phyloP scores from a whole-genome alignment of 2,329 filamentous ascomycete genomes.

The Cyphellophora europaea region DNA sequence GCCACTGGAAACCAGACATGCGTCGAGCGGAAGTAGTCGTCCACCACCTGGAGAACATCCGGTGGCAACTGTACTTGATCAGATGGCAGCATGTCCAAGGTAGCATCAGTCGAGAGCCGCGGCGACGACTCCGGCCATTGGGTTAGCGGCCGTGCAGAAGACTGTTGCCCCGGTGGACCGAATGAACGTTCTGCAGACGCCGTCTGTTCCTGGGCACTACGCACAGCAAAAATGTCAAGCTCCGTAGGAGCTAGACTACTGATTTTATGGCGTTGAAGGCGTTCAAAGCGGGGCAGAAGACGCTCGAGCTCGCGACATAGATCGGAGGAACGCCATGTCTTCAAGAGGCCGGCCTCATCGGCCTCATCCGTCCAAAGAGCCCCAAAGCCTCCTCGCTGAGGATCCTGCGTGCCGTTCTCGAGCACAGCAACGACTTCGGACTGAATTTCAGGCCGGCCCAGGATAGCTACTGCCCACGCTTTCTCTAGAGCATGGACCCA shows the following conservation, averaged over 20 bases:
- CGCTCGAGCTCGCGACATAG: neutral
- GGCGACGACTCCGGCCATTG: neutral
- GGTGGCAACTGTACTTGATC: slow-evolving; percentile 33
- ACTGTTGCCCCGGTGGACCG: too few species aligned
- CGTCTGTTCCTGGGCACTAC: neutral
- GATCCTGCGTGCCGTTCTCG: neutral
- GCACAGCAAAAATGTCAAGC: neutral
- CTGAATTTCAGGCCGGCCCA: neutral
- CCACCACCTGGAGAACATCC: slow-evolving; percentile 44
- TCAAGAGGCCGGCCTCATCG: neutral
- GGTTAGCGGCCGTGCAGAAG: neutral
- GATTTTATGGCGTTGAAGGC: neutral
- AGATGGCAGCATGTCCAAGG: neutral
- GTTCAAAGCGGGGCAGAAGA: neutral
- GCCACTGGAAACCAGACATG: slow-evolving; percentile 52
- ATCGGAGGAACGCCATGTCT: neutral
- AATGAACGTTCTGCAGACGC: too few species aligned
- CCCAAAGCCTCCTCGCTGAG: neutral
- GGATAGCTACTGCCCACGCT: neutral
- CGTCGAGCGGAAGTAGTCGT: slow-evolving; percentile 49
- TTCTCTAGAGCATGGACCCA: slow-evolving; percentile 39
- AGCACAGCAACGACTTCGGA: neutral
- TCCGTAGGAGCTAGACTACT: neutral
- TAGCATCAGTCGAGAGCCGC: neutral
- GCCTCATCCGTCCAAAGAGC: neutral